Base-by-base conservation (phyloP, 495 filamentous ascomycete species). In the Talaromyces liani region DNA sequence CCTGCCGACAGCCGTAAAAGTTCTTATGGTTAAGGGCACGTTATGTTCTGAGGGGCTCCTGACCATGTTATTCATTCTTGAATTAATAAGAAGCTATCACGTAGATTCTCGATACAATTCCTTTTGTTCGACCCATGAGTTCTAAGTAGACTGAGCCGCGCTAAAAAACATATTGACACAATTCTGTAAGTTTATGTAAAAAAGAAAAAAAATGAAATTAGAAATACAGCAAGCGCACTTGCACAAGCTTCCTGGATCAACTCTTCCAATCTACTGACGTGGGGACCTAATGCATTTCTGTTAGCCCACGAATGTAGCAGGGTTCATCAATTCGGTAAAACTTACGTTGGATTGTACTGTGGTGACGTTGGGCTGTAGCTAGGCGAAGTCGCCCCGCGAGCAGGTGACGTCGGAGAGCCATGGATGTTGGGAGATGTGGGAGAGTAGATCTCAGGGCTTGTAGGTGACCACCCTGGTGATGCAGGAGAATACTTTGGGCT, bases 371-470 rank as follows among this genome's bases (percentile, higher is more conserved):
- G 84, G 64, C 82, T 84, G 72, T 84, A 86, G 51, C 80, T 80
- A 61, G 83, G 83, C 61, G 82, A 82, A 9, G 78, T 79, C 27
- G 79, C 78, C n/a, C 79, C 73, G 60, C 76, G 73, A n/a, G 33
- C 24, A 64, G 77, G 77, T 31, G 78, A 82, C 54, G 79, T 81
- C 66, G 85, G 84, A 24, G 85, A 86, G 66, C 81, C 80, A 73
- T 82, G 78, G 74, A 90, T 86, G 47, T 82, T 80, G 27, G 90
- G 90, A 65, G 88, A 91, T 41, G 89, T 91, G 7, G 90, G 90
- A 49, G 88, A 91, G 71, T 92, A 92, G 7, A 82, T 84, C 67
- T 85, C 83, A 5, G 87, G 88, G 16, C 85, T 88, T 20, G 85
- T 86, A 2, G 87, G 87, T 63, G 85, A 88, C 77, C 83, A 88